Conservation (phyloP, 805 yeast genomes). For the Candida oleophila region DNA sequence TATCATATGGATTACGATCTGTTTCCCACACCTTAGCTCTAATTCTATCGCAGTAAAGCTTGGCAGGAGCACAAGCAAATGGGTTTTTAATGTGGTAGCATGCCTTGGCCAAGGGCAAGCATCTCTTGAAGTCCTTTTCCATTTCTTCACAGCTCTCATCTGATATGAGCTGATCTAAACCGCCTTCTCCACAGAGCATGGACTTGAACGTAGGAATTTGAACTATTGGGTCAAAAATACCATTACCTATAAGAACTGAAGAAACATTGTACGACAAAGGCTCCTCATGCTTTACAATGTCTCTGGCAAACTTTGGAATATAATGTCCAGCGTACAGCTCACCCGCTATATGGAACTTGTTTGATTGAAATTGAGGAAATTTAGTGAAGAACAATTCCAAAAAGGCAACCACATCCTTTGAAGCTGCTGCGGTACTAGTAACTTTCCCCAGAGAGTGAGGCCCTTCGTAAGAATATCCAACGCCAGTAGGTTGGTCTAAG, state of each 20-base stretch:
- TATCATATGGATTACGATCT: slow-evolving; percentile 64
- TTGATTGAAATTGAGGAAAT: slow-evolving; percentile 64
- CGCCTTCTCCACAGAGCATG: slow-evolving; percentile 48
- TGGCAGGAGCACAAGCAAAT: slow-evolving; percentile 41
- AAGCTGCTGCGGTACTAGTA: slow-evolving; percentile 75
- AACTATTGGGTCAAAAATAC: slow-evolving; percentile 42
- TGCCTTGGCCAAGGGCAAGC: slow-evolving; percentile 27
- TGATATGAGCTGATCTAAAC: slow-evolving; percentile 33
- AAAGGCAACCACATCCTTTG: slow-evolving; percentile 81
- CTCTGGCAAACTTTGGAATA: slow-evolving; percentile 84
- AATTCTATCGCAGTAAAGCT: slow-evolving; percentile 28
- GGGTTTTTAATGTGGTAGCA: slow-evolving; percentile 33
- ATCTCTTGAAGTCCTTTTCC: slow-evolving; percentile 34
- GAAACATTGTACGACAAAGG: slow-evolving; percentile 42
- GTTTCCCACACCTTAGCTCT: slow-evolving; percentile 38
- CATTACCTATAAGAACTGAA: slow-evolving; percentile 45
- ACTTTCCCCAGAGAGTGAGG: slow-evolving; percentile 46
- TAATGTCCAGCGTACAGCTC: slow-evolving; percentile 95
- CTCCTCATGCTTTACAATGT: slow-evolving; percentile 63
- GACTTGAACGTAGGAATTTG: slow-evolving; percentile 40
- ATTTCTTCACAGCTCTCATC: slow-evolving; percentile 30
- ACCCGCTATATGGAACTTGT: slow-evolving; percentile 84
- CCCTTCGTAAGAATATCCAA: slow-evolving; percentile 81
- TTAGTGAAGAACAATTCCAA: slow-evolving; percentile 78
- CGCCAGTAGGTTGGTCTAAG: slow-evolving; percentile 92